Base-by-base conservation (phyloP, 371 early-diverging fungal genomes). In the Rhizopus microsporus region DNA sequence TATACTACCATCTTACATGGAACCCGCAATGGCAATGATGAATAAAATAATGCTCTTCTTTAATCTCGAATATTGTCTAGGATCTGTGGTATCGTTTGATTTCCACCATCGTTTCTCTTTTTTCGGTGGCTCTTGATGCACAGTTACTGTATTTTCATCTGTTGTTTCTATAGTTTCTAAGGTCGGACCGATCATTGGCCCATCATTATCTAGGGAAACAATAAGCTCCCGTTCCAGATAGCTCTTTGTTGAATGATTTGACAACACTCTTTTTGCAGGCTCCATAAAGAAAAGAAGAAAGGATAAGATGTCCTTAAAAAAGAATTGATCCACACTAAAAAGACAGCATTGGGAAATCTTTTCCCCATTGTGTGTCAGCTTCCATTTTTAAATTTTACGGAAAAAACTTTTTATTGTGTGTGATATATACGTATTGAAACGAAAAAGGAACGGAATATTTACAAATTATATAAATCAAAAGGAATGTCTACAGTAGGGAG, bases 1-100 rank as follows among this genome's bases (percentile, higher is more conserved):
- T 29, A 23, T 16, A 35, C 37, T 13, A 57, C 12, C 1, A 13
- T 50, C 57, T 57, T 70, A 74, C 74, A 59, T 68, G 6, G 52
- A 54, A 9, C 65, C 65, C 10, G 64, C 71, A 32, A 68, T 43
- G 3, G 68, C 56, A 7, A 74, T 60, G 31, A 66, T 55, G 2
- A 68, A 49, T 15, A 74, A 35, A 39, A 74, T 71, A 5, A 53
- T 17, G 35, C 56, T 56, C 49, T 74, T 74, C 49, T 65, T 74
- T 13, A 51, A 35, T 13, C 1, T 37, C 4, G 67, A 37, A 44
- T 43, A 62, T 6, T 42, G 35, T 23, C 51, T 52, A 23, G 67
- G 67, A 59, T 62, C 61, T 4, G 32, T 9, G 16, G 49, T 16
- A 1, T 58, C 47, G 38, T 51, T 51, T 29, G 60, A 30, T 31